Base-by-base conservation (phyloP, 2,329 filamentous ascomycete species). In the Aspergillus cejpii region DNA sequence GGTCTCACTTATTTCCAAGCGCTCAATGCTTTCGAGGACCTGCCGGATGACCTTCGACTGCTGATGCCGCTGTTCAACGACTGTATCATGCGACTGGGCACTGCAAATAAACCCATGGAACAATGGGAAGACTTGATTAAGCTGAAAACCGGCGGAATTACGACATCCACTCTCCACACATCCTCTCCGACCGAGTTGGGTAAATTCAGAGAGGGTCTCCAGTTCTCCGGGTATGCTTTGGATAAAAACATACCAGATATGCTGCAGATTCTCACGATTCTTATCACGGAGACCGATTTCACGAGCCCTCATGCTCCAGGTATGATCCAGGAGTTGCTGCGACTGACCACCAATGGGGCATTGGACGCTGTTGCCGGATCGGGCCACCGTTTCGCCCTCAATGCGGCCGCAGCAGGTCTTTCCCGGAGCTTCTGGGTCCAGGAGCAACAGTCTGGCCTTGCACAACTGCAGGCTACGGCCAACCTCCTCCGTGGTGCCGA, bases 81-180 rank as follows among this genome's bases (percentile, higher is more conserved):
- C 61, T 83, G 86, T 28, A 83, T 98, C 49, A 92, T 96, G 85
- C 84, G 92, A 15, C 77, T 98, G 6, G 92, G 92, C 11, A 98
- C 91, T 2, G 85, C 85, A 56, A 79, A 83, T 48, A 86, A 86
- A 75, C 82, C 83, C 0, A 96, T 95, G 85, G 92, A 96, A 65
- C 83, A 96, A 65, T 79, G 97, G 41, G 92, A 98, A 66, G 92
- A 97, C 60, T 70, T 90, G 44, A 96, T 98, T 65, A 97, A 97
- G 66, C 77, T 97, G 23, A 94, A 94, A 71, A 97, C 92, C 1
- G 92, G 92, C 15, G 92, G 92, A 7, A 79, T 98, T 28, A 86
- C 83, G 2, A 82, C 94, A 12, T 83, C 85, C 1, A 90, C 95
- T 55, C 86, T 94, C 67, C 80, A 84, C n/a, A 82, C 84, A 0